Evolutionary conservation across 768 basidiomycete species (phyloP), one percentile per base, ranked within the genome.

Genomic region (Rhodotorula sphaerocarpa): DNA sequence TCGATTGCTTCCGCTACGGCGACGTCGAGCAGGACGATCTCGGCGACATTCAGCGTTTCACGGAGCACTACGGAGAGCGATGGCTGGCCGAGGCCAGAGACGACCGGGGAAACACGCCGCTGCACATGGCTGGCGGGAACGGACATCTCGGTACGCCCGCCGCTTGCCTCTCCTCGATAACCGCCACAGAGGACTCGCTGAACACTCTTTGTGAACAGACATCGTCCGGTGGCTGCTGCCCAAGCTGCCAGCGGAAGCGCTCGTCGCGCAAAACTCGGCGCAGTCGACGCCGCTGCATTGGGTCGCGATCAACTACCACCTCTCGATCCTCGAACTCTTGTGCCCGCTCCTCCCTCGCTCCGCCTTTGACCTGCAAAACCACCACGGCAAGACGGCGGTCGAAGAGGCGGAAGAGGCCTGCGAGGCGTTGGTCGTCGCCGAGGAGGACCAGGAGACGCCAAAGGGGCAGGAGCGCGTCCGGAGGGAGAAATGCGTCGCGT

Each of bases 81-180:
- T 52, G 53, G 28, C 41, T 74, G 23, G 67, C 50, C 0, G 52
- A 66, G n/a, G 67, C 68, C 2, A 50, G 30, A 27, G 72, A 74
- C 61, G 72, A 74, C 16, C 39, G 61, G 7, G 73, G 71, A 7
- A 72, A 72, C 59, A 69, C 70, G 16, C 59, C 69, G 39, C 44
- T 74, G 54, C 74, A 74, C 50, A 63, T 71, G 67, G 68, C 69
- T 0, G 71, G 66, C 15, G 74, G 68, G 0, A 74, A 74, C 36
- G 74, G 73, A 1, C 74, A 74, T 53, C 10, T 36, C 1, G 72
- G 73, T 74, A 33, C 34, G 70, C 27, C 20, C 25, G 10, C 7
- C n/a, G 23, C 31, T 18, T 28, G 30, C 18, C 27, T 30, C 28
- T 30, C 10, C 47, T 30, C 43, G 23, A n/a, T n/a, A n/a, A n/a